Evolutionary conservation across 768 basidiomycete genomes (phyloP), one percentile per base, ranked within the genome.

Genomic region (Tricholoma sp.): DNA sequence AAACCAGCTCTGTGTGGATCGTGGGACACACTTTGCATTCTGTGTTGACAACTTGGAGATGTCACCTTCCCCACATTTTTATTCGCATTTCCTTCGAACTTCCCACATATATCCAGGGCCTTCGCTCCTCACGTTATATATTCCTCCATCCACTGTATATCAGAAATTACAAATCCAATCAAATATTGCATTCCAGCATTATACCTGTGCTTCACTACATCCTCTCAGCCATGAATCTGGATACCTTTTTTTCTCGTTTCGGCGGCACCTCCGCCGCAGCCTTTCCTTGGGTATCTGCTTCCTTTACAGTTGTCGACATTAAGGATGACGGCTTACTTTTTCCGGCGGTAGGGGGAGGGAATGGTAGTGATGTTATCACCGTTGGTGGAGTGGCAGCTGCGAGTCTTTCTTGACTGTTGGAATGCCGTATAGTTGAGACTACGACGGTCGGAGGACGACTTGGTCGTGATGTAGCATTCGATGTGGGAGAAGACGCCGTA

Each of bases 141-240:
- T 53, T 37, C 56, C 41, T 41, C 49, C 63, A 64, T 64, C 59
- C 60, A 64, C 39, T 66, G 65, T 66, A 63, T 60, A 52, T 53
- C 63, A 66, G 58, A 64, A 61, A 55, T 57, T 54, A 60, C 57
- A 56, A 61, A 61, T 57, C 57, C 56, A 66, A 58, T 51, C 53
- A 63, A 37, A 34, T 57, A 59, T 57, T 51, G 35, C 32, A 50
- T 39, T 29, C 27, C 21, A 45, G 45, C 27, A 29, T 16, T 29
- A 11, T 31, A 16, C n/a, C 10, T n/a, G 16, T 37, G 35, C 5
- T 34, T 34, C 37, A 27, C 8, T 59, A 57, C 57, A 52, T 60
- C 51, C 71, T 68, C 54, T 70, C 74, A 54, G 68, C 66, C 68
- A 70, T 72, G 55, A 76, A 76, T 56, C 66, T 69, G 0, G 77